Evolutionary conservation across 2,329 filamentous ascomycete genomes (phyloP).

Genomic region (Fusarium azukiicola): DNA sequence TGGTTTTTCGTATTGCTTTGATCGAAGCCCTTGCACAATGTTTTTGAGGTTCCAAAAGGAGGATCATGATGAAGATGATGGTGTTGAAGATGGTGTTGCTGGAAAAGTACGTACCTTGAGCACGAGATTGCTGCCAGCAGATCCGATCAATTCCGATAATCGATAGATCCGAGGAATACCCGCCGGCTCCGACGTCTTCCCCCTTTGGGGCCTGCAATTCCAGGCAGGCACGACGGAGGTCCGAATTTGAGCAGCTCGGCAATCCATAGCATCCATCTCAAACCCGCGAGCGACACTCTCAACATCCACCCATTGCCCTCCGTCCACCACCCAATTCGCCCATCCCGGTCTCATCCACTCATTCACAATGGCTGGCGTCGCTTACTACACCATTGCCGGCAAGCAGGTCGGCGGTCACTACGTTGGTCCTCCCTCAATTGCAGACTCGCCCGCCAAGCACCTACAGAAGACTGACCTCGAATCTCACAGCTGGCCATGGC

Average conservation of each 20-base stretch:
- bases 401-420: constrained; percentile 81
- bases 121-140: background rate
- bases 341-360: constrained; percentile 47
- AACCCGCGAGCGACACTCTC: constrained; percentile 45
- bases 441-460: constrained; percentile 24
- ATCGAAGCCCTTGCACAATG: background rate
- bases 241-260: constrained; percentile 55
- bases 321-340: constrained; percentile 55
- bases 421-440: constrained; percentile 67
- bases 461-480: constrained; percentile 47
- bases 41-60: background rate
- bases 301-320: constrained; percentile 57
- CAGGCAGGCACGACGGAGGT: constrained; percentile 54
- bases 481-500: constrained; percentile 76
- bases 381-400: constrained; percentile 77
- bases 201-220: constrained; percentile 58
- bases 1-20: background rate
- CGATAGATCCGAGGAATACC: constrained; percentile 56
- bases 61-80: no score
- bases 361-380: constrained; percentile 63
- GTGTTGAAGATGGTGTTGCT: background rate
- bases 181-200: constrained; percentile 37
- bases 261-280: constrained; percentile 50
- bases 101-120: background rate
- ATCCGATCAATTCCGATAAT: constrained; percentile 53